Evolutionary conservation across 176 grass and related monocot genomes (phyloP), one percentile per base, ranked within the genome.

Genomic region (Saccharum officinarum): DNA sequence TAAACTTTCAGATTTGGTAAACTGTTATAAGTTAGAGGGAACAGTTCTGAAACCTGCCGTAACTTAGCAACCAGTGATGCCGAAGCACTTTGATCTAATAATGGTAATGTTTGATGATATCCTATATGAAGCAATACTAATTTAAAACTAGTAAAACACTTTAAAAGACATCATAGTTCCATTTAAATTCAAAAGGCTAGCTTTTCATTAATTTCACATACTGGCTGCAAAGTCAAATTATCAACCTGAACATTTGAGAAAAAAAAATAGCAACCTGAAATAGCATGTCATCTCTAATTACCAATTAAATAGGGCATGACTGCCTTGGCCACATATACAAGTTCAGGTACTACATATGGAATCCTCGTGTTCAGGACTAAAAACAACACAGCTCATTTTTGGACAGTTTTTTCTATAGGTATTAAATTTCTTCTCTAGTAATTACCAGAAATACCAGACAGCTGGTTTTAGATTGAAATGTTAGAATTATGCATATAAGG

Each of bases 401-500:
- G 26, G 38, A 82, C 66, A 33, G 1, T 16, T 86, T 86, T 73
- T 82, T 16, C 14, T 78, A 8, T 67, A 41, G 15, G n/a, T 47
- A 60, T 64, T 73, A 36, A 80, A 5, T 84, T 62, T 62, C 22
- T 71, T 88, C 47, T 78, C 44, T 73, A 20, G 6, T 41, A 34
- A 39, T 54, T 70, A 71, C 40, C 22, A 26, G 23, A 25, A 78
- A 20, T 66, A 78, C 13, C 39, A 65, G 10, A 52, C 20, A 82
- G 25, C 16, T 50, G 36, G 42, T 65, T 89, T 71, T 71, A 55
- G 18, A 67, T 82, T 73, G 23, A 76, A 30, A 75, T 47, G 38
- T 73, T 69, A 80, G 22, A 28, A 4, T 79, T 67, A 39, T 16
- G 23, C 65, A 70, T 65, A 52, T 81, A 62, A 76, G 8, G 59